Percentiles rank a stretch among this genome's conserved stretches.
These are phyloP conservation scores for Garcia nutans DNA, from an alignment of 345 rosid species.

Conservation along the genomic window DNA sequence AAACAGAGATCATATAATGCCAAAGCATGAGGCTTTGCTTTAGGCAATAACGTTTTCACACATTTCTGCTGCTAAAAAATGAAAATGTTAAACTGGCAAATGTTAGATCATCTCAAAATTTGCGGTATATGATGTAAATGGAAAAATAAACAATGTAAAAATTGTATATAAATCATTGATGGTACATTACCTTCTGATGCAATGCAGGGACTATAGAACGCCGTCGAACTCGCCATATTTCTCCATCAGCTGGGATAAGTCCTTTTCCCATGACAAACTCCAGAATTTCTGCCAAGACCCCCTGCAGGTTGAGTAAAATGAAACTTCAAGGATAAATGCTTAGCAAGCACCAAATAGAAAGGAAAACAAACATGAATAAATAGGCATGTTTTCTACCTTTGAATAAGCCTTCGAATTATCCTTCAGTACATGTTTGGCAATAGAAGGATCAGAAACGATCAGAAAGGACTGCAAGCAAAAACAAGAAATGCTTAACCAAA, in stretches of 20 bases:
- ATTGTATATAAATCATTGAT: not conserved
- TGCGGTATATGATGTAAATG: not conserved
- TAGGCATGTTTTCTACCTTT: constrained; percentile 48
- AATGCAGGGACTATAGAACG: constrained; percentile 93
- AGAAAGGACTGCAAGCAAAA: constrained; percentile 67
- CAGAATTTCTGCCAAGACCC: constrained; percentile 86
- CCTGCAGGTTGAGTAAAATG: constrained; percentile 46
- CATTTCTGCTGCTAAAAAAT: not conserved
- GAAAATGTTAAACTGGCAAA: not conserved
- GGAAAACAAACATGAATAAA: not conserved
- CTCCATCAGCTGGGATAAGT: constrained; percentile 95
- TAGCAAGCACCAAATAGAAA: not conserved
- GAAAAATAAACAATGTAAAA: not conserved
- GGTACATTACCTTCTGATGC: constrained; percentile 67
- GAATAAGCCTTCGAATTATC: constrained; percentile 87
- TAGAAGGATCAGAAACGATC: constrained; percentile 90
- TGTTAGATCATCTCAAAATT: not conserved
- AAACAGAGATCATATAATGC: not conserved
- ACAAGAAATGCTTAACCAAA: constrained; percentile 14
- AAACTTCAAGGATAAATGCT: constrained; percentile 16
- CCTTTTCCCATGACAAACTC: constrained; percentile 99
- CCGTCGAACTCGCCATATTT: constrained; percentile 88
- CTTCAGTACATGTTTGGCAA: constrained; percentile 80
- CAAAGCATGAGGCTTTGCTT: constrained; percentile 1
- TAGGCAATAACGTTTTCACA: not conserved